A percentile compares a stretch with the other conserved stretches of the same genome.
These are phyloP conservation scores for Carex kokanica DNA, from an alignment of 176 grass and related monocot genomes.

Conservation along the genomic window DNA sequence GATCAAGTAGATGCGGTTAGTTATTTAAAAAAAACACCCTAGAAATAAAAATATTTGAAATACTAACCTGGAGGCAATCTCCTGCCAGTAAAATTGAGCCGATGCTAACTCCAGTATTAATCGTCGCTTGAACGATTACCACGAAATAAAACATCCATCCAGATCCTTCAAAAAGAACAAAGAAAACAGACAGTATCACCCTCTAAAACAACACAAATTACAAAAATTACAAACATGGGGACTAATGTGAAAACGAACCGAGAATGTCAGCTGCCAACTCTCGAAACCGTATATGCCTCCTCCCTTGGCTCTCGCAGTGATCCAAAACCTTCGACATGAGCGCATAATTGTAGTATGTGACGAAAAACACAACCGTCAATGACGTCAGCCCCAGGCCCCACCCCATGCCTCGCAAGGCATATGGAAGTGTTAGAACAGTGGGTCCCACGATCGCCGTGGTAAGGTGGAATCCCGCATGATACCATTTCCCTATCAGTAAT, in stretches of 20 bases:
- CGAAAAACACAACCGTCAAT: slow-evolving; percentile 52
- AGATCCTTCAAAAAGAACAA: slow-evolving; percentile 37
- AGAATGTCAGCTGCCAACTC: slow-evolving; percentile 91
- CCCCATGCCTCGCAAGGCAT: slow-evolving; percentile 78
- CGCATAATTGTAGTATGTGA: slow-evolving; percentile 81
- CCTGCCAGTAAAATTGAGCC: slow-evolving; percentile 79
- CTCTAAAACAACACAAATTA: background rate
- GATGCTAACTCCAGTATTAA: slow-evolving; percentile 87
- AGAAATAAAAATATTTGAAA: background rate
- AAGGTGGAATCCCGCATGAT: slow-evolving; percentile 95
- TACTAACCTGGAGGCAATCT: slow-evolving; percentile 62
- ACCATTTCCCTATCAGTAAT: slow-evolving; percentile 65
- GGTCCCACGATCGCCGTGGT: slow-evolving; percentile 95
- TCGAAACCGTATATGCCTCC: slow-evolving; percentile 89
- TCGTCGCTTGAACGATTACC: slow-evolving; percentile 58
- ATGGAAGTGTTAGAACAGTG: slow-evolving; percentile 90
- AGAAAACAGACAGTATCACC: slow-evolving; percentile 1
- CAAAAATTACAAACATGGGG: background rate
- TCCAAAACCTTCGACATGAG: slow-evolving; percentile 95
- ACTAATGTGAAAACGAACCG: slow-evolving; percentile 26
- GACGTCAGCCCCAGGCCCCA: slow-evolving; percentile 61
- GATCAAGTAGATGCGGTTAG: background rate
- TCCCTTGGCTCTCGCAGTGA: slow-evolving; percentile 78
- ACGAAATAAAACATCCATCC: slow-evolving; percentile 95
- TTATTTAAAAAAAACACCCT: background rate